Evolutionary conservation across 176 grass and related monocot species (phyloP), one percentile per base, ranked within the genome.

Genomic region (Bolboschoenus planiculmis): DNA sequence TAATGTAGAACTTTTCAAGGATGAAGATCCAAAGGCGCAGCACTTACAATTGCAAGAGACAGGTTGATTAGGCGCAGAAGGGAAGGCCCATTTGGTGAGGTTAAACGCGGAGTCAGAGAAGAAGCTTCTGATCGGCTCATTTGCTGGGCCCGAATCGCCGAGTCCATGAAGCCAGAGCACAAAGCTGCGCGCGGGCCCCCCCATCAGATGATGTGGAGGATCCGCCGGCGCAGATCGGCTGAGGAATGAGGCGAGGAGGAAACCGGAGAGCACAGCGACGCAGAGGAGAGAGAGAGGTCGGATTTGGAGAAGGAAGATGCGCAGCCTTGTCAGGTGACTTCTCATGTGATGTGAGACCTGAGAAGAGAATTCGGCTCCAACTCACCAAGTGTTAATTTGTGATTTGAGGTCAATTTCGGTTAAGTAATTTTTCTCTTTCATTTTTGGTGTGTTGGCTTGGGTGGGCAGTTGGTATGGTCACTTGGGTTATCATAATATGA

Each of bases 121-220:
- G 80, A 90, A 91, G 84, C 36, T 90, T 83, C 96, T 87, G 87
- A 95, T 93, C 63, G 89, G 91, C 67, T 95, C 92, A 89, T 99
- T 99, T 55, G 90, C 89, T 8, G 89, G 91, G 61, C 92, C 96
- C 36, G 96, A 95, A 84, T 98, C 96, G 62, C 92, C 92, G 9
- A 99, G 84, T 9, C 96, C 96, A 84, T 99, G 96, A 9, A 99
- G 91, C 96, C 91, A 95, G 30, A 95, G 79, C 15, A 99, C 80
- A 80, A 95, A 99, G 85, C 90, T 95, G 56, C 85, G 87, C 76
- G 81, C 86, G 40, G 88, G 87, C 0, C 57, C 84, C 4, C 85
- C 85, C 75, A 86, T 85, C 24, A 8, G 84, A 55, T 51, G 47
- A 47, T 1, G 56, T 77, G 86, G 6, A 8, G 59, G 36, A 78